A percentile compares a stretch with the other conserved stretches of the same genome.
Conservation (phyloP, 2,329 filamentous ascomycete species). For the Colletotrichum sojae region DNA sequence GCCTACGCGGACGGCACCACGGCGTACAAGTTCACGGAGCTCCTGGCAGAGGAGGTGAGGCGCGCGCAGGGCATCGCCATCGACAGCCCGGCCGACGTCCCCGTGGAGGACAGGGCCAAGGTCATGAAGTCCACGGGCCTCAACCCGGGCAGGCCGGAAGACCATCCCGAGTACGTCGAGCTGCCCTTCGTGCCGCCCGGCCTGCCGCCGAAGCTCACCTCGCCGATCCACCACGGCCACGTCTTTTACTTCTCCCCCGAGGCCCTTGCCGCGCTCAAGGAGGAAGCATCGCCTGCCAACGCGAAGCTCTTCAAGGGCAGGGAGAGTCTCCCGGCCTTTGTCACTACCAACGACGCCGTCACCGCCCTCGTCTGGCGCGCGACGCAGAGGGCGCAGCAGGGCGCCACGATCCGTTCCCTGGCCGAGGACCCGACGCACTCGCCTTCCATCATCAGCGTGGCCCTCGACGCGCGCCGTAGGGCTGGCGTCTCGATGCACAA, state of each 20-base stretch:
- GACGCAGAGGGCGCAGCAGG: constrained; percentile 27
- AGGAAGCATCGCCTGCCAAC: constrained; percentile 49
- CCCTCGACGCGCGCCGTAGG: too few species aligned
- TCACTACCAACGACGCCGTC: constrained; percentile 46
- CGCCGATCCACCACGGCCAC: constrained; percentile 49
- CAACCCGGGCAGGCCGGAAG: constrained; percentile 46
- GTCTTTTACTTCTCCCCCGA: constrained; percentile 51
- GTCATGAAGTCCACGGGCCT: constrained; percentile 49
- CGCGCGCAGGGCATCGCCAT: constrained; percentile 47
- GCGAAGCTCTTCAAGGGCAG: constrained; percentile 44
- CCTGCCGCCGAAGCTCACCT: constrained; percentile 50
- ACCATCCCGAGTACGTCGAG: constrained; percentile 50
- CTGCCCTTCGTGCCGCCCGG: constrained; percentile 40
- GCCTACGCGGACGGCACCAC: constrained; percentile 52
- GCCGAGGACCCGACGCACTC: constrained; percentile 44
- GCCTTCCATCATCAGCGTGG: too few species aligned
- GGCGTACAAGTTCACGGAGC: constrained; percentile 49
- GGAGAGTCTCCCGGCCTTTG: constrained; percentile 40
- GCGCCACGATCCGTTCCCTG: not conserved
- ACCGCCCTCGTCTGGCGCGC: constrained; percentile 36
- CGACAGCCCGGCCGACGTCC: constrained; percentile 44
- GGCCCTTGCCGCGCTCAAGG: constrained; percentile 48
- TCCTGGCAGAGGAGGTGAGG: constrained; percentile 54
- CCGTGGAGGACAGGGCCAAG: constrained; percentile 47
- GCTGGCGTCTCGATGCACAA: too few species aligned